Evolutionary conservation across 1,139 yeast genomes (phyloP).

Genomic region (Yamadazyma sp.): DNA sequence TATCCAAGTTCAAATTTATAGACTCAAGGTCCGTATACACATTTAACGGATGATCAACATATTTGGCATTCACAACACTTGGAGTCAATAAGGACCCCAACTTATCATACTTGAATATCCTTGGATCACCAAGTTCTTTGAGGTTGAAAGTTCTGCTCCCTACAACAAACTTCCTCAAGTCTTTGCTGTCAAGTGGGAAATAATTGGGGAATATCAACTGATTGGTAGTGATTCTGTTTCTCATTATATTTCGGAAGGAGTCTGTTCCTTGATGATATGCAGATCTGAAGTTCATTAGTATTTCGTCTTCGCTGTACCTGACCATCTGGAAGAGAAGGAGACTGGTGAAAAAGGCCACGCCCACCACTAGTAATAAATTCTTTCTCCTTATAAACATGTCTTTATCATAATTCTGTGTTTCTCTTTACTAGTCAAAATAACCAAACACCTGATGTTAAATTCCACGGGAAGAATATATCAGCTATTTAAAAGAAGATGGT

Average conservation of each 20-base stretch:
- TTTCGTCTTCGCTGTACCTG: slow-evolving; percentile 6
- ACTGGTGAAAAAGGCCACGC: slow-evolving; percentile 4
- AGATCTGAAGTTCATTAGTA: slow-evolving; percentile 10
- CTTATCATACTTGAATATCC: slow-evolving; percentile 11
- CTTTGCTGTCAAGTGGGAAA: slow-evolving; percentile 16
- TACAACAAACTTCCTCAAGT: slow-evolving; percentile 15
- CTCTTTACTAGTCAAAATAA: too few relatives aligned
- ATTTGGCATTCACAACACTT: slow-evolving; percentile 11
- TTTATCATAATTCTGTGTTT: neutral
- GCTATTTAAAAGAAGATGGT: neutral
- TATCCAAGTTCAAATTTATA: slow-evolving; percentile 17
- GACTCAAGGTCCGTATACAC: slow-evolving; percentile 18
- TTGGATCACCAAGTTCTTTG: slow-evolving; percentile 14
- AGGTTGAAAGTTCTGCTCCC: slow-evolving; percentile 13
- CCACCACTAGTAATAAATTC: slow-evolving; percentile 4
- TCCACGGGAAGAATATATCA: neutral
- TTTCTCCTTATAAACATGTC: slow-evolving; percentile 1
- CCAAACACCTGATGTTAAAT: too few relatives aligned
- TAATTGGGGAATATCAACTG: slow-evolving; percentile 22
- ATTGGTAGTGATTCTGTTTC: slow-evolving; percentile 16
- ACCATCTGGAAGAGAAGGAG: slow-evolving; percentile 7
- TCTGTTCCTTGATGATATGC: slow-evolving; percentile 16
- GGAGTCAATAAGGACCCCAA: slow-evolving; percentile 8
- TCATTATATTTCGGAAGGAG: slow-evolving; percentile 9
- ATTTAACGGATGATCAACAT: slow-evolving; percentile 17